Conservation (phyloP, 192 early-diverging fungal genomes). For the Pilaira anomala region DNA sequence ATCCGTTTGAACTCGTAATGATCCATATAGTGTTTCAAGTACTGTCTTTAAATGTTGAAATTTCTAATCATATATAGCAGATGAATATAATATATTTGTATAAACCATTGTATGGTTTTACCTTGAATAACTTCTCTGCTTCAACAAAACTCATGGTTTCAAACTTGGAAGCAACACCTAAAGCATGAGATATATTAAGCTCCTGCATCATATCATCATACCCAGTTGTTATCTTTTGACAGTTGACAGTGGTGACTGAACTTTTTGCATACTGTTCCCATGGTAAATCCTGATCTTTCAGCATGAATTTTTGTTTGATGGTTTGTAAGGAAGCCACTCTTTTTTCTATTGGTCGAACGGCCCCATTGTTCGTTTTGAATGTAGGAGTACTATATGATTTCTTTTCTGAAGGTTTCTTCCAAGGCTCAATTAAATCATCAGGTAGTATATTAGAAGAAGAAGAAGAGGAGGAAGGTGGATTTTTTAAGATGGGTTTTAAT, state of each 20-base stretch:
- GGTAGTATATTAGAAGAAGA: too few relatives aligned
- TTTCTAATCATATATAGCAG: too few relatives aligned
- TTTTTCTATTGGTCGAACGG: too few relatives aligned
- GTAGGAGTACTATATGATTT: too few relatives aligned
- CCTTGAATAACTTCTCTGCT: neutral
- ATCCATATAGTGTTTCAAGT: constrained; percentile 1
- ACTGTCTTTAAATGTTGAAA: constrained; percentile 5
- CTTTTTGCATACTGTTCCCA: constrained; percentile 5
- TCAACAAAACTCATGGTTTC: neutral
- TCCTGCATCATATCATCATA: constrained; percentile 9
- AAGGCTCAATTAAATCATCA: too few relatives aligned
- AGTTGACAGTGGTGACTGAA: neutral
- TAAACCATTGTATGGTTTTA: neutral
- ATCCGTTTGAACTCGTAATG: constrained; percentile 11
- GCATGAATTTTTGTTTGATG: too few relatives aligned
- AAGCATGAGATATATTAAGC: constrained; percentile 3
- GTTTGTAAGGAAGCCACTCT: too few relatives aligned
- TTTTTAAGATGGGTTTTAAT: too few relatives aligned
- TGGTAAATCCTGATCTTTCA: neutral
- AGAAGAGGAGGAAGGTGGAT: too few relatives aligned
- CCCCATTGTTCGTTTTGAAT: too few relatives aligned
- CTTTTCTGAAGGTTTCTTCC: too few relatives aligned
- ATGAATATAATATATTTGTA: too few relatives aligned
- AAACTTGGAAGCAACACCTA: constrained; percentile 2
- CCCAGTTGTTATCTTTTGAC: neutral